Percentiles rank a stretch among this genome's conserved stretches.
Evolutionary conservation across 768 basidiomycete species (phyloP).

Genomic region (Paxillus ammoniavirescens): DNA sequence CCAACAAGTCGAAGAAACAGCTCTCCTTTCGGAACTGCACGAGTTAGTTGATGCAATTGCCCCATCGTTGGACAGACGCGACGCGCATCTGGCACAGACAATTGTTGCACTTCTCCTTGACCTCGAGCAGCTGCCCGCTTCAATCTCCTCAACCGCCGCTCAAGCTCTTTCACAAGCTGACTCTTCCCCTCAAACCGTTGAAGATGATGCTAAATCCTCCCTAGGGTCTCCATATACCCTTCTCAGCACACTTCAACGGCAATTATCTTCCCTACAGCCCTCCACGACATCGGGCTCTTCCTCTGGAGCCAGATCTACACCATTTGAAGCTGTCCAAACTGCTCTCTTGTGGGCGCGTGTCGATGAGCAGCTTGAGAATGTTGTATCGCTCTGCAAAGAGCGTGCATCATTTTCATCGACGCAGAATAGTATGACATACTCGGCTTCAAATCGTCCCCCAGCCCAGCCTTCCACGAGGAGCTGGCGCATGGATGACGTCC

Average conservation of each 20-base stretch:
- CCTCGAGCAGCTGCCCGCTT: constrained; percentile 57
- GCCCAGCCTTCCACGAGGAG: constrained; percentile 31
- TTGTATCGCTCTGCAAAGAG: constrained; percentile 64
- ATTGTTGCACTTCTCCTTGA: constrained; percentile 70
- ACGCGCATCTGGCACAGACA: constrained; percentile 63
- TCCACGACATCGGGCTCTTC: constrained; percentile 2
- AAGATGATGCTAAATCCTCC: not conserved
- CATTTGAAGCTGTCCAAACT: constrained; percentile 52
- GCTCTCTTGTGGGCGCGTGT: constrained; percentile 74
- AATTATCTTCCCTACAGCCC: constrained; percentile 65
- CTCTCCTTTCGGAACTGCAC: constrained; percentile 60
- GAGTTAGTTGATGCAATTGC: constrained; percentile 50
- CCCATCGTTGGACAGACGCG: constrained; percentile 42
- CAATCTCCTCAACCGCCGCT: constrained; percentile 16
- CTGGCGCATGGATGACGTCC: not conserved
- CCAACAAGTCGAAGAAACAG: constrained; percentile 47
- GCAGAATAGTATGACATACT: constrained; percentile 14
- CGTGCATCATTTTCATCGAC: constrained; percentile 34
- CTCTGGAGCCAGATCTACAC: constrained; percentile 26
- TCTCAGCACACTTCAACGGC: constrained; percentile 62
- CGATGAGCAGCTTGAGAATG: constrained; percentile 69
- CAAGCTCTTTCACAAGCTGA: constrained; percentile 9
- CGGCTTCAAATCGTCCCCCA: constrained; percentile 17
- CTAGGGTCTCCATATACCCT: constrained; percentile 34
- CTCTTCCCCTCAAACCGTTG: constrained; percentile 5